A percentile compares a stretch with the other conserved stretches of the same genome.
Conservation (phyloP, 257 asterid species). For the Solanum bulbocastanum region DNA sequence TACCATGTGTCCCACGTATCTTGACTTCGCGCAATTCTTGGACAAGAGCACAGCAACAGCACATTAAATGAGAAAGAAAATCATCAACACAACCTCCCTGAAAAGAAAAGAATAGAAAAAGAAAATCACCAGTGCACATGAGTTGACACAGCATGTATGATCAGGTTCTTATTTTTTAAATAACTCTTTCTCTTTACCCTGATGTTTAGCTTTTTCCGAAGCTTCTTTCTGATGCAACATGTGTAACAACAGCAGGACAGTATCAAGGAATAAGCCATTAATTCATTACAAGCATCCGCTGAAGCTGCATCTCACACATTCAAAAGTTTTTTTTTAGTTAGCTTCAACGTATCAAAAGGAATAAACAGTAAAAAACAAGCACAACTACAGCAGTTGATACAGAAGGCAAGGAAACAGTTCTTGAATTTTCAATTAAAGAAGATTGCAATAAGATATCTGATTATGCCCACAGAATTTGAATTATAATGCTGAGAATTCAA, state of each 20-base stretch:
- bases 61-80: slow-evolving; percentile 82
- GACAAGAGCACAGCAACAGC: slow-evolving; percentile 94
- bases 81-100: slow-evolving; percentile 83
- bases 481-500: not conserved
- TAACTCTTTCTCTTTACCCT: slow-evolving; percentile 21
- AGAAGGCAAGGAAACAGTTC: not conserved
- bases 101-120: not conserved
- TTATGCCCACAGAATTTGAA: not conserved
- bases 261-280: slow-evolving; percentile 81
- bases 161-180: not conserved
- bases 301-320: slow-evolving; percentile 47
- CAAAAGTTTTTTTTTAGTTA: not conserved
- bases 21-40: slow-evolving; percentile 87
- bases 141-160: not conserved
- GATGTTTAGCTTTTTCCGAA: slow-evolving; percentile 56
- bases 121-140: not conserved
- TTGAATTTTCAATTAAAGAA: not conserved
- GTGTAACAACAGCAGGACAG: slow-evolving; percentile 92
- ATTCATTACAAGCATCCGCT: slow-evolving; percentile 73
- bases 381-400: not conserved
- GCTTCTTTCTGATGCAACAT: slow-evolving; percentile 78
- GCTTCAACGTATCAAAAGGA: not conserved
- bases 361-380: not conserved
- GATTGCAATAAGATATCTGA: not conserved
- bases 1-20: slow-evolving; percentile 56